Base-by-base conservation (phyloP, 2,329 filamentous ascomycete genomes). In the Trichoderma polysporum region DNA sequence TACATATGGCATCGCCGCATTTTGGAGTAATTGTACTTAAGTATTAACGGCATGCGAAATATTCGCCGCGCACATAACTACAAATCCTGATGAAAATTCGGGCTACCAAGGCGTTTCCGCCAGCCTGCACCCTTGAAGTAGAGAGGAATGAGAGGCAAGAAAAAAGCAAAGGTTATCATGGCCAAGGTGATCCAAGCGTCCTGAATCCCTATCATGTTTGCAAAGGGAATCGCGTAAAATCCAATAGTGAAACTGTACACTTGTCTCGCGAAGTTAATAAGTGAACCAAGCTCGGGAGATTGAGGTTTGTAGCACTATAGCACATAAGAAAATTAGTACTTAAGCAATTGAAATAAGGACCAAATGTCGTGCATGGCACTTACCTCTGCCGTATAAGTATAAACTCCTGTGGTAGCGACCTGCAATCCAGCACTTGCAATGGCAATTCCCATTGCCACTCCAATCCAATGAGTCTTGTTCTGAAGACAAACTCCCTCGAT, bases 311-410 rank as follows among this genome's bases (percentile, higher is more conserved):
- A 63, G 33, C 60, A 63, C 60, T 63, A n/a, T 31, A 25, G 15
- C 27, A 39, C 33, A 62, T 12, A 12, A 19, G 8, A 9, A 13
- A 29, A 22, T 61, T 27, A 53, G 59, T 15, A 9, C 29, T n/a
- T n/a, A n/a, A n/a, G 12, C 29, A 7, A n/a, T 13, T 19, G 35
- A 39, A 5, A 50, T 50, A 7, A 15, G 4, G 15, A 15, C 3
- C 13, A 12, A 13, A 8, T n/a, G 13, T 8, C 19, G 17, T 41
- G 13, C 7, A 13, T 10, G 12, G 7, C 29, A 33, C 60, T 45
- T n/a, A 53, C 60, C 22, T 63, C 60, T 63, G 60, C 60, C 5
- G 60, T 63, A 39, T 63, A 63, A 4, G 60, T 63, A 45, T 63
- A 63, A 4, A 63, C 60, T n/a, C 49, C 60, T 2, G 60, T 63